Evolutionary conservation across 345 rosid genomes (phyloP), one percentile per base, ranked within the genome.

Genomic region (Geranium brycei): DNA sequence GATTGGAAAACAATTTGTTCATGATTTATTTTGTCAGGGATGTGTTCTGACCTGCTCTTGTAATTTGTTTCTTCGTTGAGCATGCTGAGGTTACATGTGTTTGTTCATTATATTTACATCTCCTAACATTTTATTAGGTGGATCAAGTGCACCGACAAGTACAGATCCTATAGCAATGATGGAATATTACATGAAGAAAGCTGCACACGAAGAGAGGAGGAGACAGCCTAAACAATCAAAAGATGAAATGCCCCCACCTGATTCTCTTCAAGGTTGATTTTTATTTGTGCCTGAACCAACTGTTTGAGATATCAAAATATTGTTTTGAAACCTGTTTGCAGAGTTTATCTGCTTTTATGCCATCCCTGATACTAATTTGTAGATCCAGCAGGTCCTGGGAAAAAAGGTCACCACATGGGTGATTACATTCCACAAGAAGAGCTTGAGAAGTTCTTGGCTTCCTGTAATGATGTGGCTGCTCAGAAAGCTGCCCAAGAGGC

Each of bases 381-480:
- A 61, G 64, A 69, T 30, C 61, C 78, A 60, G 73, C 75, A 64
- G 81, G 66, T 76, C 30, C 82, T 62, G 32, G 66, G 15, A 85
- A 85, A 73, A 87, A 82, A 80, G 99, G 96, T 72, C 97, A 95
- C 73, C 97, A 95, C 81, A 95, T 95, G 97, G 99, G 99, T 35
- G 99, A 95, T 73, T 95, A 87, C 73, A 95, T 95, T 73, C 99
- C 97, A 17, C 76, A 17, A 16, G 93, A 84, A 67, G 96, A 91
- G 95, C 92, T 95, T 55, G 97, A 87, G 71, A 91, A 88, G 78
- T 95, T 95, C 76, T 57, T 95, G 80, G 79, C 97, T 69, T 64
- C 74, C 69, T 95, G 97, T 70, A 82, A 87, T 65, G 97, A 86
- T 75, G 96, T 70, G 41, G 82, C 79, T 71, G 82, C 91, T 53